Evolutionary conservation across 2,329 filamentous ascomycete species (phyloP).

Genomic region (Neoascochyta sp.): DNA sequence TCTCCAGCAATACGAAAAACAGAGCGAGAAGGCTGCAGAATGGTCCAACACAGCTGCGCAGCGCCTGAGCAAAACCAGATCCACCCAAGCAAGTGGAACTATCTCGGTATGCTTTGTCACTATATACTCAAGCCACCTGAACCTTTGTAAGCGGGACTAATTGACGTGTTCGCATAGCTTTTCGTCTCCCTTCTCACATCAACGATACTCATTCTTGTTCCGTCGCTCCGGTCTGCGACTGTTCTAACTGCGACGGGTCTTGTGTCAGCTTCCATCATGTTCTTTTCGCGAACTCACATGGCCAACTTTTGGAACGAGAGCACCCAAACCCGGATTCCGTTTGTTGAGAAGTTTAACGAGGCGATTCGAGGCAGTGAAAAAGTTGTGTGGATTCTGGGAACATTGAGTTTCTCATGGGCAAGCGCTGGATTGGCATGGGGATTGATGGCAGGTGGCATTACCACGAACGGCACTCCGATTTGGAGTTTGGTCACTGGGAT

Average conservation of each 20-base stretch:
- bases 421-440: constrained; percentile 16
- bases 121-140: no score
- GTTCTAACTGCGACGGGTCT: constrained; percentile 8
- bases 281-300: constrained; percentile 26
- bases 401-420: constrained; percentile 19
- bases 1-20: constrained; percentile 35
- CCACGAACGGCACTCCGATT: no score
- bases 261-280: constrained; percentile 10
- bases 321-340: constrained; percentile 32
- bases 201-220: constrained; percentile 15
- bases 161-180: constrained; percentile 11
- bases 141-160: no score
- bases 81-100: constrained; percentile 34
- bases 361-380: constrained; percentile 32
- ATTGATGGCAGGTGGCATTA: no score
- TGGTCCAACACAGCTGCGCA: constrained; percentile 33
- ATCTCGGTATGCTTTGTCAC: constrained; percentile 30
- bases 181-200: constrained; percentile 22
- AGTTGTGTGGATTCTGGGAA: constrained; percentile 23
- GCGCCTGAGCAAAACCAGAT: constrained; percentile 33
- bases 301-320: constrained; percentile 33
- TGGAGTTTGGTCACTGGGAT: no score
- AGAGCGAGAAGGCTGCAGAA: constrained; percentile 36
- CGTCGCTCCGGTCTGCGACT: constrained; percentile 3
- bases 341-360: constrained; percentile 37